A percentile compares a stretch with the other conserved stretches of the same genome.
Conservation (phyloP, 2,329 filamentous ascomycete genomes). For the Clathrospora elynae region DNA sequence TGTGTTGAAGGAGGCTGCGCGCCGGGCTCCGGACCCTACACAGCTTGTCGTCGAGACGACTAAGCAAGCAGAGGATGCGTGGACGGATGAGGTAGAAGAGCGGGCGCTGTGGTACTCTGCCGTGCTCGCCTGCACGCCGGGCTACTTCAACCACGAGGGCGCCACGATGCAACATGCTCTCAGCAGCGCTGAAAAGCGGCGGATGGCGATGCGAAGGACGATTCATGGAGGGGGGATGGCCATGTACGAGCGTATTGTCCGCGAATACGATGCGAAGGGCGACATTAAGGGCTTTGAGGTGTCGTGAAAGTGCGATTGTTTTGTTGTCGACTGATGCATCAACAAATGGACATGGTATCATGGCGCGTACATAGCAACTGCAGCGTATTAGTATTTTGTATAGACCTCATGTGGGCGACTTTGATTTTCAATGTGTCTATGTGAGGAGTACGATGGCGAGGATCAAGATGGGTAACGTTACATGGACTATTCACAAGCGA, state of each 20-base stretch:
- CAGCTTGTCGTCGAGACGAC: slow-evolving; percentile 9
- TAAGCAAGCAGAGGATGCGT: slow-evolving; percentile 13
- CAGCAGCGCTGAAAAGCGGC: not conserved
- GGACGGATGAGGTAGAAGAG: slow-evolving; percentile 8
- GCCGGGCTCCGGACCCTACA: not conserved
- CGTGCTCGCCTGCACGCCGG: slow-evolving; percentile 16
- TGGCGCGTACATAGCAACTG: too few relatives aligned
- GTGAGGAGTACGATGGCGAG: too few relatives aligned
- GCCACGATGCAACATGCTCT: slow-evolving; percentile 1
- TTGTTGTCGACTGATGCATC: too few relatives aligned
- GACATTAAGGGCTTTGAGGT: slow-evolving; percentile 12
- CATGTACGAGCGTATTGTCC: slow-evolving; percentile 11
- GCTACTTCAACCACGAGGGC: slow-evolving; percentile 18
- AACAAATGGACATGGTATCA: too few relatives aligned
- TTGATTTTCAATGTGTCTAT: too few relatives aligned
- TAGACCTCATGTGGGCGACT: too few relatives aligned
- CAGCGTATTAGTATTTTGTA: too few relatives aligned
- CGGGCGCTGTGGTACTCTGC: slow-evolving; percentile 11
- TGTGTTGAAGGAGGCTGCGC: slow-evolving; percentile 4
- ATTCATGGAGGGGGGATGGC: slow-evolving; percentile 9
- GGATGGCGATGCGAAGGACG: slow-evolving; percentile 6
- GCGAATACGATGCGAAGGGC: slow-evolving; percentile 13
- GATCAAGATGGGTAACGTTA: too few relatives aligned
- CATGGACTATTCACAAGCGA: too few relatives aligned
- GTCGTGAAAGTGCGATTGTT: too few relatives aligned